Percentiles rank a stretch among this genome's conserved stretches.
phyloP scores from a whole-genome alignment of 257 asterid genomes.

The Solanum corneliomulleri region DNA sequence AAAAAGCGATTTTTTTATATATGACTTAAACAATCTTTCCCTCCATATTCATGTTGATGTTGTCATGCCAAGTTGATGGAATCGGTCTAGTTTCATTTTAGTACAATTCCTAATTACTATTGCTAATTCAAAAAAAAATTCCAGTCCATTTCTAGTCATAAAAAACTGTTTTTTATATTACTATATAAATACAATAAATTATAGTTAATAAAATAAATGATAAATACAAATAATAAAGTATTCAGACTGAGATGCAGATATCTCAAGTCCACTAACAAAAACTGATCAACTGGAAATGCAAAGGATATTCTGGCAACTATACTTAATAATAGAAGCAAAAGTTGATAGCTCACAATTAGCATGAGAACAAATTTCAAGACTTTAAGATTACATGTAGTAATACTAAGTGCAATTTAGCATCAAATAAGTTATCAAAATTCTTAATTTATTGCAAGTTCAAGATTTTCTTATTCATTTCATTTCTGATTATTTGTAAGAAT shows the following conservation, averaged over 20 bases:
- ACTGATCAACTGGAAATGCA: background rate
- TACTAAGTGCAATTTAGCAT: background rate
- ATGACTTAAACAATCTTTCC: background rate
- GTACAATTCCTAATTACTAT: background rate
- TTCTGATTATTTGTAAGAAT: background rate
- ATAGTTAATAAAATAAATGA: too few species aligned
- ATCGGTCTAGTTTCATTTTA: background rate
- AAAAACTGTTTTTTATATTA: too few species aligned
- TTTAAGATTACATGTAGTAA: background rate
- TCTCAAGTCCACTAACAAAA: background rate
- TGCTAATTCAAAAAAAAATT: background rate
- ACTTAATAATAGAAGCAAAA: background rate
- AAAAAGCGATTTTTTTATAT: too few species aligned
- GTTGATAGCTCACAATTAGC: background rate
- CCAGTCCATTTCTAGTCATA: background rate
- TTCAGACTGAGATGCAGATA: too few species aligned
- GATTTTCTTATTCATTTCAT: background rate
- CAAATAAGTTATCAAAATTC: background rate
- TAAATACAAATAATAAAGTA: too few species aligned
- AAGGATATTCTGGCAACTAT: background rate
- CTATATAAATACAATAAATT: too few species aligned
- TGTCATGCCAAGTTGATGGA: background rate
- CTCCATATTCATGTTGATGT: background rate
- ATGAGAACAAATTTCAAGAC: background rate
- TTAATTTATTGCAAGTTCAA: too few species aligned